Conservation (phyloP, 805 yeast species). For the Diddensiella caesifluorescens region DNA sequence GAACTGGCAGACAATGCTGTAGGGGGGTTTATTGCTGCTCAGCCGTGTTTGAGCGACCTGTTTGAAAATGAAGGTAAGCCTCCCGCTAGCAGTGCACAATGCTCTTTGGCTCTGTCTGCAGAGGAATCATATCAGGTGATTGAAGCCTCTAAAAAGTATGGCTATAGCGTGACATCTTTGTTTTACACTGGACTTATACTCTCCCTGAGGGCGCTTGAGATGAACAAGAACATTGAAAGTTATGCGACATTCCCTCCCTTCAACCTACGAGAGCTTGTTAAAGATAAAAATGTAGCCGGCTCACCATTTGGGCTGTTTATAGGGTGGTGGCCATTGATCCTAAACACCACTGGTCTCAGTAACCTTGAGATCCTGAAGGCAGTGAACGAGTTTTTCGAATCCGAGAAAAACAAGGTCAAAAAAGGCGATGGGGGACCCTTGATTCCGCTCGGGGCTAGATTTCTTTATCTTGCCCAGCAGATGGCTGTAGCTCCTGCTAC, state of each 20-base stretch:
- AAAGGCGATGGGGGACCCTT: not conserved
- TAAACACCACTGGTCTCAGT: not conserved
- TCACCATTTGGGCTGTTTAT: constrained; percentile 7
- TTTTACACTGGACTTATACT: constrained; percentile 4
- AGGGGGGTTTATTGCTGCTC: not conserved
- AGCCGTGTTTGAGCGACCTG: constrained; percentile 4
- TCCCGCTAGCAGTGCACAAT: constrained; percentile 2
- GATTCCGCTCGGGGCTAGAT: not conserved
- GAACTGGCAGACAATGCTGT: not conserved
- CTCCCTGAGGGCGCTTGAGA: not conserved
- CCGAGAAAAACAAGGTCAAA: not conserved
- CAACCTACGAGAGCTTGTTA: constrained; percentile 2
- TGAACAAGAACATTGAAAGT: not conserved
- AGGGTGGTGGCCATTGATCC: constrained; percentile 11
- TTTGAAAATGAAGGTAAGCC: not conserved
- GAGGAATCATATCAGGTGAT: constrained; percentile 6
- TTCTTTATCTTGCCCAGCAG: not conserved
- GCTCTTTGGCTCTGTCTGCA: constrained; percentile 1
- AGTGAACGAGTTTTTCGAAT: not conserved
- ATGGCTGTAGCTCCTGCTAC: not conserved
- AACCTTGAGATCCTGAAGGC: not conserved
- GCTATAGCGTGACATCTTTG: constrained; percentile 3
- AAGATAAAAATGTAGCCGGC: not conserved
- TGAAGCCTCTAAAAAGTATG: not conserved
- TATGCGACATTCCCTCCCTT: constrained; percentile 6